Evolutionary conservation across 108 stramenopile genomes (phyloP).

Genomic region (Epithemia pelagica): DNA sequence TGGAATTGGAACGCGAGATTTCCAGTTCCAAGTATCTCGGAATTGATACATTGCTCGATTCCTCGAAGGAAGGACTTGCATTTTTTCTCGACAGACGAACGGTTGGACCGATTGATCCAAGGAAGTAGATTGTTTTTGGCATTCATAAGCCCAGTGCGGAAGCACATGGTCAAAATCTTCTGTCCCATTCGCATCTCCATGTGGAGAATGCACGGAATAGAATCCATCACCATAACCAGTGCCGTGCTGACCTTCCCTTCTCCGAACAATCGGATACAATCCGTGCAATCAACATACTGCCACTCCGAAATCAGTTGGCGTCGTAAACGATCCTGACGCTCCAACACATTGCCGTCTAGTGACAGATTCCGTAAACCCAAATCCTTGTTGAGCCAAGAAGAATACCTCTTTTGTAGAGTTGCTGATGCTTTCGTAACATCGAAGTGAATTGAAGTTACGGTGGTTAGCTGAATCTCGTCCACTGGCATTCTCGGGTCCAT

Average conservation of each 20-base stretch:
- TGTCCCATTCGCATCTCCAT: neutral
- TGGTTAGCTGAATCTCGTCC: neutral
- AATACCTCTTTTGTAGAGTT: neutral
- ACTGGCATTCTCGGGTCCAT: neutral
- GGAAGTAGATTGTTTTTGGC: neutral
- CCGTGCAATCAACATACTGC: neutral
- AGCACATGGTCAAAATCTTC: neutral
- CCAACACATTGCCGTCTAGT: neutral
- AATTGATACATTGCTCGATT: neutral
- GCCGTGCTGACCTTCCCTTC: neutral
- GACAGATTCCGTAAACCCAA: neutral
- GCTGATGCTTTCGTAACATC: neutral
- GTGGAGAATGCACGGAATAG: neutral
- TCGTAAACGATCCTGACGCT: neutral
- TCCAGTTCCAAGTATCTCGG: neutral
- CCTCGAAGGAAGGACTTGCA: neutral
- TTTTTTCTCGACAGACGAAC: neutral
- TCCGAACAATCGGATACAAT: neutral
- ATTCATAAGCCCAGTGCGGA: neutral
- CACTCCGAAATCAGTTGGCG: neutral
- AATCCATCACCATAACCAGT: neutral
- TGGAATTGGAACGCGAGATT: neutral
- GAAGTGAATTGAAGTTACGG: neutral
- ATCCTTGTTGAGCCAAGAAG: neutral
- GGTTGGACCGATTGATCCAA: neutral